Evolutionary conservation across 2,329 filamentous ascomycete species (phyloP).

Genomic region (Lachnellula hyalina): DNA sequence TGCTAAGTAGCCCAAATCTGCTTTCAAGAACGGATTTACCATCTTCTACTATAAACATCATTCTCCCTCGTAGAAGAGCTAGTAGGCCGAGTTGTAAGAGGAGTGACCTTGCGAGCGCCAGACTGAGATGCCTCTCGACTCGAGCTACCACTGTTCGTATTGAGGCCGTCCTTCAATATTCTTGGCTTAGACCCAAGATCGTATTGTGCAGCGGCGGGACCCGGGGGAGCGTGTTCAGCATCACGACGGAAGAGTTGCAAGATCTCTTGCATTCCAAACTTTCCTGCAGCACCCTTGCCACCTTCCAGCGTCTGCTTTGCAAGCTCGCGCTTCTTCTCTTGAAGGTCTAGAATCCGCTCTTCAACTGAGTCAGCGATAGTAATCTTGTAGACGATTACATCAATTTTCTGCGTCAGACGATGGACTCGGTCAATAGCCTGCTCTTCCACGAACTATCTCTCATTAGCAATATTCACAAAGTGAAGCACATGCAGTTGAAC

Average conservation of each 20-base stretch:
- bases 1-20: neutral
- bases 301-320: constrained; percentile 90
- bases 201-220: constrained; percentile 12
- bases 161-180: constrained; percentile 25
- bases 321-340: constrained; percentile 87
- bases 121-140: constrained; percentile 16
- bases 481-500: neutral
- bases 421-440: constrained; percentile 98
- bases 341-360: constrained; percentile 87
- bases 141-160: constrained; percentile 6
- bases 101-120: constrained; percentile 18
- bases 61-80: constrained; percentile 22
- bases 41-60: constrained; percentile 29
- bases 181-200: constrained; percentile 25
- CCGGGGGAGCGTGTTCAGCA: constrained; percentile 26
- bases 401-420: constrained; percentile 91
- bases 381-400: constrained; percentile 92
- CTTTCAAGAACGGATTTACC: constrained; percentile 15
- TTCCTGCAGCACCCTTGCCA: constrained; percentile 66
- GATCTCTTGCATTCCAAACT: constrained; percentile 90
- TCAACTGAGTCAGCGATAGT: constrained; percentile 85
- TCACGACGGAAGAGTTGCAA: constrained; percentile 66
- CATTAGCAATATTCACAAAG: constrained; percentile 12
- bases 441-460: constrained; percentile 82
- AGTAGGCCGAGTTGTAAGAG: constrained; percentile 8